Evolutionary conservation across 2,329 filamentous ascomycete species (phyloP).

Genomic region (Coniochaeta pulveracea): DNA sequence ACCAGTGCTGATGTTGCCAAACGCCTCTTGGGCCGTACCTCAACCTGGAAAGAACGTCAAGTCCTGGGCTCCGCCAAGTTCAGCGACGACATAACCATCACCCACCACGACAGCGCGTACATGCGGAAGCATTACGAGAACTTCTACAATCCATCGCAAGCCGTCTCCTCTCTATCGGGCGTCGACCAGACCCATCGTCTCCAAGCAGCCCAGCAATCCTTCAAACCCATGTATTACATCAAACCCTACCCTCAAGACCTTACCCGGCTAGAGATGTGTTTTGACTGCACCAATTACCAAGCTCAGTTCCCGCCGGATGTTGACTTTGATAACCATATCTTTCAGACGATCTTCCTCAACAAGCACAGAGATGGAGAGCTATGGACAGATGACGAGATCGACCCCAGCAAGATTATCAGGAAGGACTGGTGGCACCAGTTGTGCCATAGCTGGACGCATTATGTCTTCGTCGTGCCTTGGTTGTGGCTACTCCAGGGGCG

Average conservation of each 20-base stretch:
- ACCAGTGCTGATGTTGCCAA: slow-evolving; percentile 48
- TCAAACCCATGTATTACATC: slow-evolving; percentile 56
- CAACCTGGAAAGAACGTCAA: slow-evolving; percentile 48
- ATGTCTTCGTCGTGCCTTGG: slow-evolving; percentile 53
- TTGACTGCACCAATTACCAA: slow-evolving; percentile 68
- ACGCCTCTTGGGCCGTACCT: slow-evolving; percentile 43
- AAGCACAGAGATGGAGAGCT: slow-evolving; percentile 38
- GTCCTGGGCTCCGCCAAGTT: slow-evolving; percentile 63
- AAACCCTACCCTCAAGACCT: slow-evolving; percentile 45
- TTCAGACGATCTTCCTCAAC: slow-evolving; percentile 59
- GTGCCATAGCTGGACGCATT: slow-evolving; percentile 53
- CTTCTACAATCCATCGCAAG: slow-evolving; percentile 29
- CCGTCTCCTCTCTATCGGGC: slow-evolving; percentile 5
- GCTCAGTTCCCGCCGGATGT: slow-evolving; percentile 43
- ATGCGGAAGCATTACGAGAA: slow-evolving; percentile 60
- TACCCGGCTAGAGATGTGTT: slow-evolving; percentile 56
- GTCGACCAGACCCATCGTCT: slow-evolving; percentile 7
- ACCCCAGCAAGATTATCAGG: slow-evolving; percentile 46
- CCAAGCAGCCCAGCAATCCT: slow-evolving; percentile 16
- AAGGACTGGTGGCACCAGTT: slow-evolving; percentile 60
- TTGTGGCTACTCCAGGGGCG: slow-evolving; percentile 63
- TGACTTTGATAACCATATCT: slow-evolving; percentile 37
- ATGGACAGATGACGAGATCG: slow-evolving; percentile 50
- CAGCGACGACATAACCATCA: slow-evolving; percentile 60
- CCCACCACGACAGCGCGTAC: slow-evolving; percentile 53